A percentile compares a stretch with the other conserved stretches of the same genome.
Conservation (phyloP, 108 stramenopile species). For the Skeletonema grethae region DNA sequence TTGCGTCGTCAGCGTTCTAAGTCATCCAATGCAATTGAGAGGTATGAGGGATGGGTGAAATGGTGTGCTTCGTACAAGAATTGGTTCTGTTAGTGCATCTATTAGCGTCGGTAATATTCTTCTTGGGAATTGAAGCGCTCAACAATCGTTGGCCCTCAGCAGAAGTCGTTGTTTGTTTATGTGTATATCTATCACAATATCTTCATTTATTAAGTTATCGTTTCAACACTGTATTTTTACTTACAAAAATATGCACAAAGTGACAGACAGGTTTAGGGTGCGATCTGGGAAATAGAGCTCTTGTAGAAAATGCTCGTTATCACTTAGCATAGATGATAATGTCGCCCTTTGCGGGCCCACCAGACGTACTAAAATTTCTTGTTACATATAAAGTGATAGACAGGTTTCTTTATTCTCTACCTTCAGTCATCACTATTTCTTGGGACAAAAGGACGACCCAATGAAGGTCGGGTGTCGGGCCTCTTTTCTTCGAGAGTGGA, state of each 20-base stretch:
- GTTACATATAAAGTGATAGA: too few species aligned
- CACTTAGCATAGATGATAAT: too few species aligned
- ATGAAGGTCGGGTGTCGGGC: background rate
- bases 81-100: conserved; percentile 38
- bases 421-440: background rate
- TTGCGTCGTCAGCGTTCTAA: conserved; percentile 22
- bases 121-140: background rate
- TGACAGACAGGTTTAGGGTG: too few species aligned
- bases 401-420: too few species aligned
- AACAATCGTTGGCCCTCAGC: too few species aligned
- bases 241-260: too few species aligned
- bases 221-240: too few species aligned
- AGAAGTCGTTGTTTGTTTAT: background rate
- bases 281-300: too few species aligned
- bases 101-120: too few species aligned
- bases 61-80: conserved; percentile 50
- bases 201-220: background rate
- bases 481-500: background rate
- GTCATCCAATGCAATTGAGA: conserved; percentile 18
- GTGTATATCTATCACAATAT: background rate
- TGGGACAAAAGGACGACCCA: background rate
- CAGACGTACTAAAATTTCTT: too few species aligned
- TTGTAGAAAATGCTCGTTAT: too few species aligned
- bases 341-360: too few species aligned
- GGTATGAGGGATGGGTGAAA: conserved; percentile 32